Base-by-base conservation (phyloP, 2,329 filamentous ascomycete species). In the Sporothrix brasiliensis region DNA sequence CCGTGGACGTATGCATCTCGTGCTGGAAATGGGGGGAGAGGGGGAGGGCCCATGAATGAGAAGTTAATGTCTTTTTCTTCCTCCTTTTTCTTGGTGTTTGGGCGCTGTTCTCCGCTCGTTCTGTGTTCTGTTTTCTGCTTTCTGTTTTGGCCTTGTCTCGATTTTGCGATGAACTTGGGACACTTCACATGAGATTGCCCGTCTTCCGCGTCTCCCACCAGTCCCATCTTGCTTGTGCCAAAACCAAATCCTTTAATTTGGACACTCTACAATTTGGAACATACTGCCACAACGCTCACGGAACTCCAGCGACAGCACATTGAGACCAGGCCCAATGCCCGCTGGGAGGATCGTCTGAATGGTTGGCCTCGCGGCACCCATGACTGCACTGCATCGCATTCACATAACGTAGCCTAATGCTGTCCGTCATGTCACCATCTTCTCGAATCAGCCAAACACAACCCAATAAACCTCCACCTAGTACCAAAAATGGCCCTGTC, bases 221-320 rank as follows among this genome's bases (percentile, higher is more conserved):
- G 34, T 9, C 39, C 16, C 49, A 7, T 21, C 49, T 7, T 30
- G 27, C 27, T 30, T 30, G 27, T 30, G 27, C 41, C 13, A 44
- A 13, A 44, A 14, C 13, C 41, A 44, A 44, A 44, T 14, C 41
- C 41, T 14, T 44, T 2, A 2, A 44, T 44, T 44, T 44, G 3
- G 65, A n/a, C 65, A 27, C 65, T 49, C 54, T 34, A 67, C 65
- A 67, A 67, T 54, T 44, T 14, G 30, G n/a, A 39, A 5, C 63
- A 21, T 13, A 61, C 53, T 60, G 27, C 19, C 67, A 61, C 54
- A 52, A 19, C 27, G 21, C 10, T 24, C 52, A 53, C 53, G 34
- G 19, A 44, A 34, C 24, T 68, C 66, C 13, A 68, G 49, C 47
- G 47, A 67, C 65, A 67, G 44, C 53, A 68, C 24, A 24, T 27